Evolutionary conservation across 2,329 filamentous ascomycete genomes (phyloP), one percentile per base, ranked within the genome.

Genomic region (Diaporthe citriasiana): DNA sequence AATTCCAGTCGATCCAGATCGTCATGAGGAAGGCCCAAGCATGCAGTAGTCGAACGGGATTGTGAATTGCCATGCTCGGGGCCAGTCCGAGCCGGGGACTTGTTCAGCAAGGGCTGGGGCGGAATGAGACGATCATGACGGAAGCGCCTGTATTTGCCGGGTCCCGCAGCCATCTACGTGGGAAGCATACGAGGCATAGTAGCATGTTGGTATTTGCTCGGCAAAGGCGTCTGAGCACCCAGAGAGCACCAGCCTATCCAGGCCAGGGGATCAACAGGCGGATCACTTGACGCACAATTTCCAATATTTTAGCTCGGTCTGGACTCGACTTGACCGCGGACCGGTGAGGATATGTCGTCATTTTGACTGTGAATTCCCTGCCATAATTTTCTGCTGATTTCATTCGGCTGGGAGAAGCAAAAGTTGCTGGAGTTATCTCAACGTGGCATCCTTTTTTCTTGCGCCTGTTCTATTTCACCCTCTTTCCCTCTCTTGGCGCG

Each of bases 261-360:
- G 27, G 30, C 60, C 60, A 7, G 19, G 42, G 60, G 60, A 65
- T 65, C 60, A 65, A 65, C 60, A 35, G 27, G 7, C 15, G 10
- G 13, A 30, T 50, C 60, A 71, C 69, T 71, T 60, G 69, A 60
- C 55, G 55, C 51, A 30, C 57, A 71, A 22, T 38, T n/a, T 45
- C 10, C 68, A 70, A 57, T 50, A 25, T 25, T 51, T 51, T 35
- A 66, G 59, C 59, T 66, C 22, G 45, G 30, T 13, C 45, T 25
- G 19, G 19, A 65, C 42, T 57, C 38, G 38, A 70, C 27, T 3
- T 17, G 55, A 35, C 40, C 15, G n/a, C 27, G 27, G 60, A 50
- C 42, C 60, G 60, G 60, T 66, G 45, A 47, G 30, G 57, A 63
- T 13, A 66, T 66, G 19, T 66, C 60, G 60, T 66, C 60, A 66